phyloP scores from a whole-genome alignment of 176 grass and related monocot genomes.

The Triticum turgidum region DNA sequence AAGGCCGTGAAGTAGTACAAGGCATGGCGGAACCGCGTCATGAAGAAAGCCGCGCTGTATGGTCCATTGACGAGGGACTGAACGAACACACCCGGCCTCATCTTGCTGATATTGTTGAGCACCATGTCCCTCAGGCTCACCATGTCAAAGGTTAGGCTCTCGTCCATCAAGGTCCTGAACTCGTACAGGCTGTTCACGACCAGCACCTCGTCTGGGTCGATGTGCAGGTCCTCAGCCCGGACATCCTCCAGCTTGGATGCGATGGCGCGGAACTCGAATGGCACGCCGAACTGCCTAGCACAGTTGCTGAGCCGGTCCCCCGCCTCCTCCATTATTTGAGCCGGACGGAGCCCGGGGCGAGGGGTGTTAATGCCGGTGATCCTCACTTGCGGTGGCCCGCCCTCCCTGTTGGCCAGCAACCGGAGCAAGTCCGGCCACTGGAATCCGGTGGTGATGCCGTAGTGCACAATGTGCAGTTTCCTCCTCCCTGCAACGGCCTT shows the following conservation, averaged over 20 bases:
- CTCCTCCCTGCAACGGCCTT: too few species aligned
- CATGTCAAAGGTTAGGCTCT: conserved; percentile 34
- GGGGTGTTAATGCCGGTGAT: too few species aligned
- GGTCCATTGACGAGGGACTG: conserved; percentile 35
- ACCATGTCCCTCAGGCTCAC: conserved; percentile 43
- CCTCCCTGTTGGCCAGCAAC: too few species aligned
- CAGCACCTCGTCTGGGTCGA: conserved; percentile 45
- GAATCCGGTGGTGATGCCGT: too few species aligned
- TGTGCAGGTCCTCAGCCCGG: conserved; percentile 21
- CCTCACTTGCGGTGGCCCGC: too few species aligned
- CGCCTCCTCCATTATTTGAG: conserved; percentile 15
- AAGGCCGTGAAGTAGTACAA: conserved; percentile 37
- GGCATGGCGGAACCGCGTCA: conserved; percentile 43
- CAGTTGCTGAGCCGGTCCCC: conserved; percentile 29
- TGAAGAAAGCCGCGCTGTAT: conserved; percentile 40
- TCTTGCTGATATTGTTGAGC: conserved; percentile 42
- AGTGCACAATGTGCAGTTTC: too few species aligned
- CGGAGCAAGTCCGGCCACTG: too few species aligned
- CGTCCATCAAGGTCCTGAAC: conserved; percentile 40
- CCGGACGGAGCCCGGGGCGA: too few species aligned
- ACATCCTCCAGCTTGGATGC: conserved; percentile 37
- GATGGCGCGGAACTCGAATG: conserved; percentile 45
- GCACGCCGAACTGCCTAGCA: conserved; percentile 22
- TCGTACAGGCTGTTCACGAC: conserved; percentile 37
- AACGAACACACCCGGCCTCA: conserved; percentile 34